Evolutionary conservation across 2,329 filamentous ascomycete genomes (phyloP).

Genomic region (Aspergillaceae sp.): DNA sequence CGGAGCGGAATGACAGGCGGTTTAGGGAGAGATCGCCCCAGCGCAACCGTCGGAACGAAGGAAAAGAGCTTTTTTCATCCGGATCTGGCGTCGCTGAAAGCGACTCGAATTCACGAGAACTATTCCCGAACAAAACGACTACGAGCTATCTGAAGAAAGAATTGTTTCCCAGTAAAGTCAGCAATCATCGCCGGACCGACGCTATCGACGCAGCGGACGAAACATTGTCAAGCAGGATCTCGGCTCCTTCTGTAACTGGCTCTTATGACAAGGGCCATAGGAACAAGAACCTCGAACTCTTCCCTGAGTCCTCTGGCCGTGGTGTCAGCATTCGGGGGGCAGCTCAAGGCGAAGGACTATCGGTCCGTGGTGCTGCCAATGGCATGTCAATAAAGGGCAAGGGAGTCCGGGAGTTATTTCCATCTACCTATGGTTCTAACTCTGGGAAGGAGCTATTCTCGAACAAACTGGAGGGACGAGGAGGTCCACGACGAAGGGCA

Average conservation of each 20-base stretch:
- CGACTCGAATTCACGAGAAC: constrained; percentile 36
- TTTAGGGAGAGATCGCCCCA: constrained; percentile 38
- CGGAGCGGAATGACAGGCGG: constrained; percentile 27
- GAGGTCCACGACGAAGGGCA: constrained; percentile 55
- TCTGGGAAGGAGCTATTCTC: constrained; percentile 62
- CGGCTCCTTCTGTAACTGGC: constrained; percentile 28
- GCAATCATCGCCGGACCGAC: constrained; percentile 41
- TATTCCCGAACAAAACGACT: constrained; percentile 38
- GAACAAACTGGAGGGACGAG: constrained; percentile 50
- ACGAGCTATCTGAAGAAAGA: constrained; percentile 45
- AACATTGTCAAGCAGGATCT: constrained; percentile 43
- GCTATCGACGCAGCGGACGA: constrained; percentile 49
- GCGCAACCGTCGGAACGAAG: constrained; percentile 27
- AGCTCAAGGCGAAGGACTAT: constrained; percentile 37
- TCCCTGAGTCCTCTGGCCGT: constrained; percentile 26
- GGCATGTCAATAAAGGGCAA: constrained; percentile 64
- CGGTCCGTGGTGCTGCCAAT: constrained; percentile 35
- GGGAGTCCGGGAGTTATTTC: constrained; percentile 62
- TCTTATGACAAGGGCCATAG: constrained; percentile 15
- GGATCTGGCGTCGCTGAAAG: constrained; percentile 3
- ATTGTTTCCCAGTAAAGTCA: constrained; percentile 47
- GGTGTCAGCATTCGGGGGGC: constrained; percentile 55
- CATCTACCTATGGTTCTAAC: constrained; percentile 50
- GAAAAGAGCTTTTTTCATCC: constrained; percentile 15
- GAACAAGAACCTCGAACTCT: constrained; percentile 31